Conservation (phyloP, 352 stramenopile genomes). For the Phytophthora aleatoria region DNA sequence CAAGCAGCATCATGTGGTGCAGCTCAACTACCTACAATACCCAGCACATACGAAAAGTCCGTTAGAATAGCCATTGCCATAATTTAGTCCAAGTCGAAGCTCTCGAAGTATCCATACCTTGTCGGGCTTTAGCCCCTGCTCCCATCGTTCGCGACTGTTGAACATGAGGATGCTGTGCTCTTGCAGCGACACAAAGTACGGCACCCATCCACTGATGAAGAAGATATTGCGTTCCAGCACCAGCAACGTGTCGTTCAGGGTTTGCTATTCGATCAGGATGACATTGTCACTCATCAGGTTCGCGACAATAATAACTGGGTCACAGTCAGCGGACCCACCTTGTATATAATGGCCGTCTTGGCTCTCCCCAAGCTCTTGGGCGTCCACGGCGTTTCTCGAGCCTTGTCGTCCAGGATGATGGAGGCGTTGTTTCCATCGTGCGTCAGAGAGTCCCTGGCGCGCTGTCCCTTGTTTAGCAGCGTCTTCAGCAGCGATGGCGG, state of each 20-base stretch:
- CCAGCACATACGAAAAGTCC: background rate
- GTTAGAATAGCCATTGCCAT: background rate
- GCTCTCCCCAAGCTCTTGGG: constrained; percentile 84
- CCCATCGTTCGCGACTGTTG: constrained; percentile 79
- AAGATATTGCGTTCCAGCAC: constrained; percentile 86
- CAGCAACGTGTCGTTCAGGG: constrained; percentile 82
- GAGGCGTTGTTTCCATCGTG: constrained; percentile 86
- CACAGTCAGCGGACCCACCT: constrained; percentile 37
- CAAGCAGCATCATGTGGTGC: constrained; percentile 72
- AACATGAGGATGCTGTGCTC: constrained; percentile 82
- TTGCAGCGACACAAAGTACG: constrained; percentile 87
- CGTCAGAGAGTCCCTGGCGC: constrained; percentile 39
- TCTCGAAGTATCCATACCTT: constrained; percentile 44
- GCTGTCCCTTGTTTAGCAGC: constrained; percentile 36
- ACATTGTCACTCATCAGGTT: constrained; percentile 11
- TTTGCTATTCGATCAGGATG: constrained; percentile 55
- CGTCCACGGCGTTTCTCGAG: constrained; percentile 72
- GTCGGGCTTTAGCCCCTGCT: constrained; percentile 80
- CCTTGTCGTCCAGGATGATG: constrained; percentile 64
- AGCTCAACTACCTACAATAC: constrained; percentile 67
- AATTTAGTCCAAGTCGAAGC: background rate
- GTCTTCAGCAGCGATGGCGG: constrained; percentile 46
- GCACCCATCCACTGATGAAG: constrained; percentile 79
- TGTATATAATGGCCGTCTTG: constrained; percentile 89
- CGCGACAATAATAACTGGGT: background rate